phyloP scores from a whole-genome alignment of 257 asterid genomes.

The Ajuga chamaepitys region DNA sequence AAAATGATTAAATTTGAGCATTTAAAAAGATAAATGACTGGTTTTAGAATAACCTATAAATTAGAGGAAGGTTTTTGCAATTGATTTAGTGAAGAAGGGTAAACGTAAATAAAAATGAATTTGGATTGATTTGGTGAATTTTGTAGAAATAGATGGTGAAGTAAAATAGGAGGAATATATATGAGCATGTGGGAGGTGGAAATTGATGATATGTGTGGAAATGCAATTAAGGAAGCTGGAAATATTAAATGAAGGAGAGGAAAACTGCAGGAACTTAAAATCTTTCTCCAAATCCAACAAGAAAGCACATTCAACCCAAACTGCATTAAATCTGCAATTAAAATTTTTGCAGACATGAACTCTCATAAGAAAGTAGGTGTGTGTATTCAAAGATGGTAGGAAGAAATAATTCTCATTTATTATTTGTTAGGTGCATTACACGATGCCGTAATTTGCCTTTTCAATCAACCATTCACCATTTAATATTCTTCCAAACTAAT shows the following conservation, averaged over 20 bases:
- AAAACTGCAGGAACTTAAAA: conserved; percentile 14
- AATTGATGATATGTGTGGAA: background rate
- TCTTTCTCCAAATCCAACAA: conserved; percentile 20
- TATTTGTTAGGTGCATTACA: conserved; percentile 40
- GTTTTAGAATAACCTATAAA: too few species aligned
- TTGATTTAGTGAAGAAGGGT: too few species aligned
- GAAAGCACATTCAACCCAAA: conserved; percentile 22
- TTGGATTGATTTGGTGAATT: too few species aligned
- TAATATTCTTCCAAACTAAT: too few species aligned
- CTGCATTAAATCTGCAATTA: conserved; percentile 23
- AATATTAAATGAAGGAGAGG: conserved; percentile 11
- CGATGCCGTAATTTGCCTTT: conserved; percentile 17
- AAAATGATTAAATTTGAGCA: too few species aligned
- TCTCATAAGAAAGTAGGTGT: conserved; percentile 31
- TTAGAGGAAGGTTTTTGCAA: too few species aligned
- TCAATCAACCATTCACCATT: conserved; percentile 14
- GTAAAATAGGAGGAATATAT: background rate
- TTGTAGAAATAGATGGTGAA: background rate
- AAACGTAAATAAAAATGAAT: too few species aligned
- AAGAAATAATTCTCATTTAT: conserved; percentile 36
- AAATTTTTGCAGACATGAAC: conserved; percentile 18
- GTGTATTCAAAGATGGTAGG: conserved; percentile 34
- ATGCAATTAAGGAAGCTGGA: conserved; percentile 14
- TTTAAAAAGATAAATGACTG: too few species aligned
- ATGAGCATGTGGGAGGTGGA: background rate